Conservation (phyloP, 1,284 basidiomycete genomes). For the Pseudozyma tsukubaensis region DNA sequence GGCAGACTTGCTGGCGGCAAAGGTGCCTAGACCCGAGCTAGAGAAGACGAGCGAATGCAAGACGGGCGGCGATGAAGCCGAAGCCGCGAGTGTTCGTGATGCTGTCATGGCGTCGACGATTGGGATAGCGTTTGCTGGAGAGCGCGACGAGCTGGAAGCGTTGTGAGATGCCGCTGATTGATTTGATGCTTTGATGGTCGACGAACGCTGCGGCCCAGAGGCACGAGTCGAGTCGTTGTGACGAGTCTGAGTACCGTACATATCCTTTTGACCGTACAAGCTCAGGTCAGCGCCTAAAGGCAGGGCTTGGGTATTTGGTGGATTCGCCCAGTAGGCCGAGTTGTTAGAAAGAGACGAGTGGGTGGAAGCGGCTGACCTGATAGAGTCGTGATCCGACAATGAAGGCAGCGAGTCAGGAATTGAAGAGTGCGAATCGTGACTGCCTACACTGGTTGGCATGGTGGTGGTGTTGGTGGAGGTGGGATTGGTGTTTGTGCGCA, state of each 20-base stretch:
- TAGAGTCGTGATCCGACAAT: slow-evolving; percentile 19
- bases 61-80: slow-evolving; percentile 20
- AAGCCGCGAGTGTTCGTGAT: not conserved
- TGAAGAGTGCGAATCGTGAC: slow-evolving; percentile 29
- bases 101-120: not conserved
- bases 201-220: slow-evolving; percentile 18
- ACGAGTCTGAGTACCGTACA: not conserved
- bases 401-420: slow-evolving; percentile 28
- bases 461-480: not conserved
- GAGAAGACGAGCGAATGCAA: slow-evolving; percentile 22
- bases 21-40: not conserved
- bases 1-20: not conserved
- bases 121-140: not conserved
- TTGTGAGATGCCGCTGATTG: slow-evolving; percentile 4
- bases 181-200: slow-evolving; percentile 28
- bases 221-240: not conserved
- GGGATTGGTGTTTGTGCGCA: not conserved
- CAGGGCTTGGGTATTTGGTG: slow-evolving; percentile 14
- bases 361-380: slow-evolving; percentile 17
- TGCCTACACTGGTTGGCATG: slow-evolving; percentile 30
- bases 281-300: not conserved
- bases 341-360: slow-evolving; percentile 15
- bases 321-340: slow-evolving; percentile 11
- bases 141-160: not conserved
- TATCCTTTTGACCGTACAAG: not conserved